Conservation (phyloP, 2,329 filamentous ascomycete genomes). For the Cercospora nicotianae region DNA sequence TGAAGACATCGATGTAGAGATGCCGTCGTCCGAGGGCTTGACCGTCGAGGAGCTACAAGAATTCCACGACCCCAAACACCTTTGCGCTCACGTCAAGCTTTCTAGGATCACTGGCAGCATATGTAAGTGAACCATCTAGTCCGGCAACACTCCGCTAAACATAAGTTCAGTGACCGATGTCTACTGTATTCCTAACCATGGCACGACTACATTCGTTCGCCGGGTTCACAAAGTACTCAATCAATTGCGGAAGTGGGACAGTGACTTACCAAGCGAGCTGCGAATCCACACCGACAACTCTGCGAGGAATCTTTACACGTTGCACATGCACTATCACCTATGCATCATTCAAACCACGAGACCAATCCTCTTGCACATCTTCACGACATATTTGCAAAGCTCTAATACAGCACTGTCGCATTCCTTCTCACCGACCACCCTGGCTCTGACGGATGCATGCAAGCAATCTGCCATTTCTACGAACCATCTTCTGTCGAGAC, state of each 20-base stretch:
- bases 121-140: constrained; percentile 28
- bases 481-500: constrained; percentile 45
- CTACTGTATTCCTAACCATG: constrained; percentile 28
- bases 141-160: constrained; percentile 17
- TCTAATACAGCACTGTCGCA: constrained; percentile 14
- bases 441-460: constrained; percentile 44
- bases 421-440: constrained; percentile 34
- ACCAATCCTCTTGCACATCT: constrained; percentile 39
- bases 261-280: constrained; percentile 38
- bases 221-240: constrained; percentile 43
- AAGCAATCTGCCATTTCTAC: constrained; percentile 49
- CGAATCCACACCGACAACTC: constrained; percentile 37
- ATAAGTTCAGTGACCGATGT: constrained; percentile 26
- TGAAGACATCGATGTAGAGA: constrained; percentile 45
- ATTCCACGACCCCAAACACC: constrained; percentile 44
- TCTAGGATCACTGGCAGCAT: constrained; percentile 40
- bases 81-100: constrained; percentile 44
- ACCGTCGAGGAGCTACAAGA: constrained; percentile 29
- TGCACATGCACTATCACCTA: constrained; percentile 42
- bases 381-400: constrained; percentile 26
- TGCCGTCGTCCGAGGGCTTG: constrained; percentile 43
- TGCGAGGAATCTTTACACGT: constrained; percentile 35
- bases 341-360: constrained; percentile 42
- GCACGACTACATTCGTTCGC: constrained; percentile 36
- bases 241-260: constrained; percentile 43